Evolutionary conservation across 345 rosid genomes (phyloP), one percentile per base, ranked within the genome.

Genomic region (Brassica juncea): DNA sequence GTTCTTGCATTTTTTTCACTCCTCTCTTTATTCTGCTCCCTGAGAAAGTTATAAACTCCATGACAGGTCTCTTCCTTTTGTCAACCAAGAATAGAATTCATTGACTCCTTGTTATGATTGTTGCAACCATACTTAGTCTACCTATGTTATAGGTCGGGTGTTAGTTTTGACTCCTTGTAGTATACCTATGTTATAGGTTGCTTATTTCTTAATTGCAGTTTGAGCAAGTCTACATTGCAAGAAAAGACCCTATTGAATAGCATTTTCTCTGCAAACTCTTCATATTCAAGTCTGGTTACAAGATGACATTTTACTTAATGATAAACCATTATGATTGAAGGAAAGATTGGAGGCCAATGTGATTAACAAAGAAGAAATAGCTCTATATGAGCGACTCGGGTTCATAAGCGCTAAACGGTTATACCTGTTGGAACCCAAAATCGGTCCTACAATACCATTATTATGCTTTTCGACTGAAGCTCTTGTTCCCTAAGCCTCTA

Each of bases 311-410:
- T 5, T 47, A 35, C 5, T 32, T 32, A 44, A 15, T 52, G 59
- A 52, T 9, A 42, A 57, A 31, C 15, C 6, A 52, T 79, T 49
- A 62, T 73, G 58, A n/a, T 2, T 73, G 65, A 83, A 93, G 99
- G 99, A 93, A 71, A 90, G 96, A 3, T 70, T 93, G 86, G 98
- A 94, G 84, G 98, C 97, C n/a, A 98, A 94, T 85, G 98, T 92
- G 16, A 90, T 92, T 25, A 94, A 94, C 82, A 90, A 92, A 87
- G 98, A 97, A 74, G 99, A 96, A 34, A 94, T 93, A 42, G 98
- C 97, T 7, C 83, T 94, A 8, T 94, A 94, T 71, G 94, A 94
- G 11, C 85, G 96, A 54, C 99, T 93, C 6, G 95, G 98, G 75
- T 94, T 94, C 76, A 90, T 94, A 39, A 91, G 97, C 82, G 95